These are phyloP conservation scores for Podaxis pistillaris DNA, from an alignment of 768 basidiomycete species.

Conservation along the genomic window DNA sequence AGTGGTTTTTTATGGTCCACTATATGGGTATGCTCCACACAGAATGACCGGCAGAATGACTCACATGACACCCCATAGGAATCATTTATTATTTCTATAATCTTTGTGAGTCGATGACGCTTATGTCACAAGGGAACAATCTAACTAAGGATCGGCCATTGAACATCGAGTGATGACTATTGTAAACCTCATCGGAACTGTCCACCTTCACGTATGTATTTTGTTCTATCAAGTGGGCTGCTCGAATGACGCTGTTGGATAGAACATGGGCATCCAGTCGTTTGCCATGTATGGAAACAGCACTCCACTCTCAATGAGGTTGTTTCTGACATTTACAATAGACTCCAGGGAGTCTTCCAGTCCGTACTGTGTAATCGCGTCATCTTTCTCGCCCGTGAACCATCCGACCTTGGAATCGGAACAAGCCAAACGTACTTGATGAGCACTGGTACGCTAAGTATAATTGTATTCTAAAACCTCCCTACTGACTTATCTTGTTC, in stretches of 20 bases:
- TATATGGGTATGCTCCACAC: constrained; percentile 2
- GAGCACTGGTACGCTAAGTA: not conserved
- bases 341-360: not conserved
- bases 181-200: not conserved
- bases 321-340: not conserved
- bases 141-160: no score
- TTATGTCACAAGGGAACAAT: not conserved
- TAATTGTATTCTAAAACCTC: no score
- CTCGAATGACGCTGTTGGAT: not conserved
- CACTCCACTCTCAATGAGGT: not conserved
- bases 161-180: not conserved
- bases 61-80: not conserved
- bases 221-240: no score
- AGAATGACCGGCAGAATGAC: not conserved
- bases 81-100: constrained; percentile 5
- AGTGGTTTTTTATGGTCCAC: constrained; percentile 2
- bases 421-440: not conserved
- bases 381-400: constrained; percentile 6
- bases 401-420: not conserved
- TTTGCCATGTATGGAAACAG: not conserved
- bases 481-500: no score
- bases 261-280: constrained; percentile 2
- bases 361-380: not conserved
- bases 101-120: not conserved
- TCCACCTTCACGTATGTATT: not conserved